A percentile compares a stretch with the other conserved stretches of the same genome.
These are phyloP conservation scores for Quercus aquifolioides DNA, from an alignment of 306 rosid species.

Conservation along the genomic window DNA sequence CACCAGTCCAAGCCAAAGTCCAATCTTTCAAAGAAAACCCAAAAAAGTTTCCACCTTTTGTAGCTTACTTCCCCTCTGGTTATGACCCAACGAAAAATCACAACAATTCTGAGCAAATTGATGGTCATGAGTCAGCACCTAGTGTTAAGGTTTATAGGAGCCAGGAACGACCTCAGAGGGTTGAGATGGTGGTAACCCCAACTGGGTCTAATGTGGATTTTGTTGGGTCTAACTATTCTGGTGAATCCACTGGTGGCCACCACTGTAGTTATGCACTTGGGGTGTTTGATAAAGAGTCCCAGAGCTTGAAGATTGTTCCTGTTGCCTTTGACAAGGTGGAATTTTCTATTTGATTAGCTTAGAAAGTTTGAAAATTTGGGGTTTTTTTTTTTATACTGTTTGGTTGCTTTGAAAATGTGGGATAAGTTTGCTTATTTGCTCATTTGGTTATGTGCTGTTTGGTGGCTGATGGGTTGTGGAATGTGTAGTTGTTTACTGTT, in stretches of 20 bases:
- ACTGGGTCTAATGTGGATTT: constrained; percentile 56
- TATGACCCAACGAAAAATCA: constrained; percentile 42
- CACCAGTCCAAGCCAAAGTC: constrained; percentile 40
- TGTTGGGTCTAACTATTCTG: constrained; percentile 70
- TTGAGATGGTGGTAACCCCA: constrained; percentile 74
- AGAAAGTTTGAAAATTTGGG: not conserved
- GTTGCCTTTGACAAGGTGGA: constrained; percentile 68
- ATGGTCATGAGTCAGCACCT: constrained; percentile 6
- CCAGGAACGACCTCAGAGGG: constrained; percentile 46
- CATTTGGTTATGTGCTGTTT: not conserved
- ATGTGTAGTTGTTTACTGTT: not conserved
- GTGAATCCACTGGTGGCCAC: constrained; percentile 70
- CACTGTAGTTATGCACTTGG: constrained; percentile 63
- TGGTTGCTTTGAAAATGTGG: not conserved
- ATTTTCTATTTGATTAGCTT: not conserved
- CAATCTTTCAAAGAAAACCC: constrained; percentile 41
- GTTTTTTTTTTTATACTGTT: not conserved
- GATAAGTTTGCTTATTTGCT: not conserved
- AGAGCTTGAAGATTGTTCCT: constrained; percentile 56
- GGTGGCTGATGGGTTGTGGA: not conserved
- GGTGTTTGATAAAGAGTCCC: constrained; percentile 67
- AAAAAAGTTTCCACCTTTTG: constrained; percentile 45
- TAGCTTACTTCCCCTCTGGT: constrained; percentile 84
- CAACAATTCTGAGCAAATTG: not conserved
- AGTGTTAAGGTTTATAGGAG: constrained; percentile 41